Base-by-base conservation (phyloP, 805 yeast genomes). In the Saccharomycopsis javanensis region DNA sequence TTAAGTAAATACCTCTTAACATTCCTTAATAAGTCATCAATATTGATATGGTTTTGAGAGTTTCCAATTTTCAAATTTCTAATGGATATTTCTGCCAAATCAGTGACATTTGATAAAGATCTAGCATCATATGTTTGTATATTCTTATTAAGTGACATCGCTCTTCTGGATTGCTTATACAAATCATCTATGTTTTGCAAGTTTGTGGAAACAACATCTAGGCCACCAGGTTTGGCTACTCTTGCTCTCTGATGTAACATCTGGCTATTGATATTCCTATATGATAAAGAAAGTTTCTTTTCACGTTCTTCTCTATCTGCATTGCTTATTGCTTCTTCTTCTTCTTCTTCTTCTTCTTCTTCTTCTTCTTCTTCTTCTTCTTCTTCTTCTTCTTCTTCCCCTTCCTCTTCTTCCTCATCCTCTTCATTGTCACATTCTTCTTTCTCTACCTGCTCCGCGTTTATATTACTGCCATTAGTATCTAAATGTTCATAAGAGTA, bases 71-170 rank as follows among this genome's bases (percentile, higher is more conserved):
- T 79, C 62, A 85, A 64, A 67, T 81, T 83, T 53, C 80, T 74
- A 2, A 86, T 81, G 50, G 86, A 85, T 23, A 82, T 69, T 42
- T 83, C 81, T 11, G 88, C 83, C 64, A 84, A 75, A 57, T 78
- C 78, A 37, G 87, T 78, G 10, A 85, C 77, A 59, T 77, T 81
- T 31, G 74, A 72, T 62, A 86, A 73, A 4, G 85, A 81, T 56
- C 80, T 80, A 0, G 92, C 76, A 67, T 86, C 95, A 57, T 79
- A 76, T 0, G 88, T 86, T 31, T 78, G 74, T 8, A 77, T 63
- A 1, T 68, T 68, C 60, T 73, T 76, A 55, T 67, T 70, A 11
- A 68, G 65, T 4, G 72, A 56, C 18, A 69, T 65, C 50, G 71
- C 69, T 5, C 67, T 69, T 34, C 72, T 74, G 1, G 79, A 73